Evolutionary conservation across 2,329 filamentous ascomycete genomes (phyloP).

Genomic region (Allantophomopsis lycopodina): DNA sequence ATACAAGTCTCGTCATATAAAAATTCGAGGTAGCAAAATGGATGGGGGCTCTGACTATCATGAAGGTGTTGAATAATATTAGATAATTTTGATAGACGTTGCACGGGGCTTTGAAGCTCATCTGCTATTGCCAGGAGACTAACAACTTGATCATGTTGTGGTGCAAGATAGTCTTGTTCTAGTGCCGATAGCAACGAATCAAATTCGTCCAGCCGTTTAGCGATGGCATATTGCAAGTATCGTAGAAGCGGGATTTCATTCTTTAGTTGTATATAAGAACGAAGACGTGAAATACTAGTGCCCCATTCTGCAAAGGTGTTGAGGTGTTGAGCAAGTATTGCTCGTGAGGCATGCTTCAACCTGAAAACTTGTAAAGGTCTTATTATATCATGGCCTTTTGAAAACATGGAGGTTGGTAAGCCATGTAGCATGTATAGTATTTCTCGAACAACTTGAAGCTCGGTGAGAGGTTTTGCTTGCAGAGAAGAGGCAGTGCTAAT

Average conservation of each 20-base stretch:
- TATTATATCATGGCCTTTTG: conserved; percentile 19
- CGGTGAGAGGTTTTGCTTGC: conserved; percentile 20
- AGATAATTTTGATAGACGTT: conserved; percentile 45
- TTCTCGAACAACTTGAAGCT: conserved; percentile 64
- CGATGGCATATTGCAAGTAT: conserved; percentile 13
- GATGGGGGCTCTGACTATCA: conserved; percentile 18
- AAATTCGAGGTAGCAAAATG: conserved; percentile 66
- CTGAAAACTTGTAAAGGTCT: conserved; percentile 12
- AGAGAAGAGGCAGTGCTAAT: conserved; percentile 9
- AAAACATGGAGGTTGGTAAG: conserved; percentile 61
- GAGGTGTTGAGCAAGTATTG: conserved; percentile 21
- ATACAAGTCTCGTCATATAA: conserved; percentile 58
- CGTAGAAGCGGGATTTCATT: conserved; percentile 16
- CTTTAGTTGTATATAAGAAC: conserved; percentile 28
- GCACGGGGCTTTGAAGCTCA: conserved; percentile 37
- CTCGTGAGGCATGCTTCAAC: conserved; percentile 21
- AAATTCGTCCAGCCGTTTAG: conserved; percentile 36
- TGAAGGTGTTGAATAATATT: conserved; percentile 45
- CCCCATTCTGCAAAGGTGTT: conserved; percentile 32
- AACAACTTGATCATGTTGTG: conserved; percentile 38
- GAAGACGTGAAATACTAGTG: conserved; percentile 28
- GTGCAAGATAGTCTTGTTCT: conserved; percentile 45
- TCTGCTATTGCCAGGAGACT: conserved; percentile 51
- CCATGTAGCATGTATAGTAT: conserved; percentile 77
- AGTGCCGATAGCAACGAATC: conserved; percentile 42